phyloP scores from a whole-genome alignment of 192 early-diverging fungal species.

The Cladochytrium replicatum region DNA sequence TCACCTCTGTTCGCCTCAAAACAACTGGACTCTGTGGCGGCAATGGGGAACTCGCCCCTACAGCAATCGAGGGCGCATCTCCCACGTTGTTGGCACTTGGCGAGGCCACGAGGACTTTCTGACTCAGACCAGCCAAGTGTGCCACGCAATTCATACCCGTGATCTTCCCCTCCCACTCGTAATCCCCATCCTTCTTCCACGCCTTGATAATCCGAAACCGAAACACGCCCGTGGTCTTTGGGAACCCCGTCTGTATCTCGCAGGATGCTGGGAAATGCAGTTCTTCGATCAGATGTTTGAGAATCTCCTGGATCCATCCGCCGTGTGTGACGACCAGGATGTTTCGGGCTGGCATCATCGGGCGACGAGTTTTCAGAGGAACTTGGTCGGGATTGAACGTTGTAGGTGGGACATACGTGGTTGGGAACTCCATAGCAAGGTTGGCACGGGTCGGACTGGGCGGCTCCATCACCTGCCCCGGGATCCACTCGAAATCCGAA shows the following conservation, averaged over 20 bases:
- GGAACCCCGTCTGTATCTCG: conserved; percentile 21
- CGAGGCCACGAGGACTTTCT: too few relatives aligned
- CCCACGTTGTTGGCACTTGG: too few relatives aligned
- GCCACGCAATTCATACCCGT: conserved; percentile 30
- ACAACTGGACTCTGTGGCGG: too few relatives aligned
- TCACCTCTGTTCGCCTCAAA: too few relatives aligned
- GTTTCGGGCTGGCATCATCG: too few relatives aligned
- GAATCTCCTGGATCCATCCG: conserved; percentile 25
- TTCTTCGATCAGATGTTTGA: conserved; percentile 29
- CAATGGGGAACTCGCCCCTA: too few relatives aligned
- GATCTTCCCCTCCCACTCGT: conserved; percentile 34
- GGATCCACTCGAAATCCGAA: too few relatives aligned
- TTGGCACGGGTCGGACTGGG: neutral
- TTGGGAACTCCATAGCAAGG: neutral
- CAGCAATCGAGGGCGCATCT: too few relatives aligned
- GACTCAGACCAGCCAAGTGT: conserved; percentile 25
- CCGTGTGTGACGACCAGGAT: conserved; percentile 42
- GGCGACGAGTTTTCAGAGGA: too few relatives aligned
- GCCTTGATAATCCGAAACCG: conserved; percentile 26
- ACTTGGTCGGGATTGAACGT: too few relatives aligned
- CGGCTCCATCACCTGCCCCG: neutral
- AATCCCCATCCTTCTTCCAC: conserved; percentile 21
- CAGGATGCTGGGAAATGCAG: conserved; percentile 20
- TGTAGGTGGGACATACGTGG: too few relatives aligned
- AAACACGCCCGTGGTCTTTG: conserved; percentile 30